These are phyloP conservation scores for Globisporangium orthogonon DNA, from an alignment of 352 stramenopile genomes.

Conservation along the genomic window DNA sequence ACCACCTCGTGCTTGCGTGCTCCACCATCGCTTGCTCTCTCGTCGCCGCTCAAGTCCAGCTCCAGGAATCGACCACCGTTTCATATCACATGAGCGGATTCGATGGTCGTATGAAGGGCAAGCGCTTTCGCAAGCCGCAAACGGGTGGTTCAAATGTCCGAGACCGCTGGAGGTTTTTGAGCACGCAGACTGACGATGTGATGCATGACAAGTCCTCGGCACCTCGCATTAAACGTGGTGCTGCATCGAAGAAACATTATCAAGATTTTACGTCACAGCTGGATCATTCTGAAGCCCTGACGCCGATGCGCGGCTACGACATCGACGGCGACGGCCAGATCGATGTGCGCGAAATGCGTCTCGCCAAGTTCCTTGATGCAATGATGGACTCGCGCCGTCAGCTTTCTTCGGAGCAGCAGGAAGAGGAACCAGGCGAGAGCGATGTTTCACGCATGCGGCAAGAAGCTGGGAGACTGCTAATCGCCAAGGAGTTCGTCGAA, in stretches of 20 bases:
- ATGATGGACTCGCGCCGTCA: constrained; percentile 33
- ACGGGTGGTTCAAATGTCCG: constrained; percentile 42
- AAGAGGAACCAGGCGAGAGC: constrained; percentile 16
- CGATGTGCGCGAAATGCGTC: constrained; percentile 59
- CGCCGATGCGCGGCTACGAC: constrained; percentile 28
- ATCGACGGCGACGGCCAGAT: constrained; percentile 62
- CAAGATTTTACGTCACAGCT: not conserved
- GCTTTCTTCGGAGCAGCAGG: constrained; percentile 1
- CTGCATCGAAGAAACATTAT: not conserved
- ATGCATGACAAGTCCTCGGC: constrained; percentile 15
- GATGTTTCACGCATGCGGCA: constrained; percentile 46
- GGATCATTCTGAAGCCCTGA: not conserved
- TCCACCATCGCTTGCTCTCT: no score
- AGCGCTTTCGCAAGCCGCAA: constrained; percentile 46
- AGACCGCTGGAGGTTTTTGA: constrained; percentile 49
- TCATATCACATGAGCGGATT: constrained; percentile 1
- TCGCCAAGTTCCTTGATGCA: constrained; percentile 54
- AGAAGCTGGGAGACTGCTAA: constrained; percentile 41
- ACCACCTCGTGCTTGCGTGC: no score
- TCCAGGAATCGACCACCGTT: no score
- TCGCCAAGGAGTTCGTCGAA: constrained; percentile 66
- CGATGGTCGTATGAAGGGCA: constrained; percentile 31
- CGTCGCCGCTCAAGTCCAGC: no score
- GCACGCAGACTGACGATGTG: constrained; percentile 36
- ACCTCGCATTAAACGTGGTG: not conserved